A percentile compares a stretch with the other conserved stretches of the same genome.
Evolutionary conservation across 345 rosid genomes (phyloP).

Genomic region (Arabis alpina): DNA sequence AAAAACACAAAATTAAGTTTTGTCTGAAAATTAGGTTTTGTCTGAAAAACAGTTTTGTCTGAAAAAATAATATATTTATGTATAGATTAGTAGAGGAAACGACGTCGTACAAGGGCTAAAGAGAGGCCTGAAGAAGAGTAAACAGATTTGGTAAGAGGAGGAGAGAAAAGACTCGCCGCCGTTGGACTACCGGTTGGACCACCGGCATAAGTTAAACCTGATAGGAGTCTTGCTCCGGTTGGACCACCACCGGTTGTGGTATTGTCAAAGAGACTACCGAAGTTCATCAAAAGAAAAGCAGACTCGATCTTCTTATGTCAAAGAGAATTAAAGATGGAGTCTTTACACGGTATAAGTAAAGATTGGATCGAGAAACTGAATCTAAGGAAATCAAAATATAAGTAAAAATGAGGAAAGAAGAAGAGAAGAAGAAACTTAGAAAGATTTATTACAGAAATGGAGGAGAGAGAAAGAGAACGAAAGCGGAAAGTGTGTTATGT

Average conservation of each 20-base stretch:
- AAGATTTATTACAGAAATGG: constrained; percentile 19
- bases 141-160: constrained; percentile 46
- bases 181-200: constrained; percentile 48
- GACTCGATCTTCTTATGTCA: background rate
- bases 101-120: constrained; percentile 48
- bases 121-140: constrained; percentile 49
- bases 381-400: background rate
- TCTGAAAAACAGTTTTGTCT: too few relatives aligned
- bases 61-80: constrained; percentile 4
- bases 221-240: constrained; percentile 43
- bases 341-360: constrained; percentile 6
- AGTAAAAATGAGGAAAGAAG: background rate
- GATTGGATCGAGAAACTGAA: constrained; percentile 19
- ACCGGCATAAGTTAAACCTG: constrained; percentile 43
- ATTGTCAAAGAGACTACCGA: constrained; percentile 46
- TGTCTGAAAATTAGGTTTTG: constrained; percentile 10
- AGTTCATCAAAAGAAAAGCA: constrained; percentile 45
- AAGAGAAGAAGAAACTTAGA: constrained; percentile 44
- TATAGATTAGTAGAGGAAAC: background rate
- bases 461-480: constrained; percentile 57
- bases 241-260: constrained; percentile 32
- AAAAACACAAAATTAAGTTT: too few relatives aligned
- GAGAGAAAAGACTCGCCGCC: constrained; percentile 35
- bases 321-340: constrained; percentile 6
- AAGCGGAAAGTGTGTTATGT: constrained; percentile 49